These are phyloP conservation scores for Talaromyces marneffei DNA, from an alignment of 2,329 filamentous ascomycete genomes.

Conservation along the genomic window DNA sequence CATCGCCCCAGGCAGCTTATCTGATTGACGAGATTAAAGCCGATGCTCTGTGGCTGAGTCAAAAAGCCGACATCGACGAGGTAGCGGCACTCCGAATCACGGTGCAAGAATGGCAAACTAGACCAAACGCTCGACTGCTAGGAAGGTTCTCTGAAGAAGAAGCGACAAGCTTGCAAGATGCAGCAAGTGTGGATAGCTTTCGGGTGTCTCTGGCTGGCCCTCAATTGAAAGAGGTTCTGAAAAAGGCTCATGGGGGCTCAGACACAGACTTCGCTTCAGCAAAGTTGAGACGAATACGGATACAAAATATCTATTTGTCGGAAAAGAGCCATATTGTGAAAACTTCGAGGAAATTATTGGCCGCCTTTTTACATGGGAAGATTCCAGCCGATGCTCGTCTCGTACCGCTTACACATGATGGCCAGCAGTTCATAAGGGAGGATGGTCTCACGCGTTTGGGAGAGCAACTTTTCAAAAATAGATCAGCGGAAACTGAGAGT, in stretches of 20 bases:
- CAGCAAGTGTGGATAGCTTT: conserved; percentile 60
- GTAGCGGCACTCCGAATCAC: conserved; percentile 73
- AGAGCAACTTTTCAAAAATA: conserved; percentile 26
- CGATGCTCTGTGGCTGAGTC: conserved; percentile 80
- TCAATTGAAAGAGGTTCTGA: conserved; percentile 31
- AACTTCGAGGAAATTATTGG: conserved; percentile 49
- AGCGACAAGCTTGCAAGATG: conserved; percentile 67
- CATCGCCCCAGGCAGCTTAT: conserved; percentile 60
- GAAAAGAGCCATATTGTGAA: conserved; percentile 66
- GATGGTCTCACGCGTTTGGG: conserved; percentile 24
- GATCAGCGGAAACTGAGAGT: conserved; percentile 23
- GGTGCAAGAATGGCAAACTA: conserved; percentile 75
- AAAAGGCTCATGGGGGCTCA: conserved; percentile 27
- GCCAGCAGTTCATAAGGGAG: conserved; percentile 16
- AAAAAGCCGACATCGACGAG: conserved; percentile 71
- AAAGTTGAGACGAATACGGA: conserved; percentile 58
- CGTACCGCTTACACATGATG: conserved; percentile 11
- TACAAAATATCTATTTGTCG: conserved; percentile 65
- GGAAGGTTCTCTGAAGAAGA: conserved; percentile 72
- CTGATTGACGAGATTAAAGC: conserved; percentile 75
- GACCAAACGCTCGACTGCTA: conserved; percentile 66
- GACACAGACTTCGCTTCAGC: conserved; percentile 54
- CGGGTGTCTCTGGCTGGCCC: conserved; percentile 50
- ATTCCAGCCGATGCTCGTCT: conserved; percentile 16
- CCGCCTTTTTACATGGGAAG: conserved; percentile 26